A percentile compares a stretch with the other conserved stretches of the same genome.
Conservation (phyloP, 2,329 filamentous ascomycete genomes). For the Byssothecium circinans region DNA sequence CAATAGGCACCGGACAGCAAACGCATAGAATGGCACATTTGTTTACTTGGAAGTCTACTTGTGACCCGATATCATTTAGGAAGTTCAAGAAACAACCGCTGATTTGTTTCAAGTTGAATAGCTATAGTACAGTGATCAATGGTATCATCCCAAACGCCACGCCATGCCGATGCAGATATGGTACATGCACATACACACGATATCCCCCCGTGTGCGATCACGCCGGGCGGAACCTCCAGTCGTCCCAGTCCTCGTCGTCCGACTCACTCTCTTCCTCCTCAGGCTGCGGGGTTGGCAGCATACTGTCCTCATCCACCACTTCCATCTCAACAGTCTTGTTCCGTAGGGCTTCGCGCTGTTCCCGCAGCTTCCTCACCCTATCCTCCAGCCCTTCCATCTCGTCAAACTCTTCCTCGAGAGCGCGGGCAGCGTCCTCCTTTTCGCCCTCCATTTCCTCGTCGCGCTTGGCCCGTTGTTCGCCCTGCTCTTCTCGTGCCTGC, state of each 20-base stretch:
- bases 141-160: constrained; percentile 11
- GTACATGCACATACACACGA: constrained; percentile 14
- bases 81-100: too few species aligned
- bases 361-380: constrained; percentile 48
- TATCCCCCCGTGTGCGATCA: constrained; percentile 15
- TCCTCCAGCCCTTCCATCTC: constrained; percentile 54
- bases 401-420: constrained; percentile 53
- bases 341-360: constrained; percentile 50
- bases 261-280: constrained; percentile 40
- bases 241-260: constrained; percentile 42
- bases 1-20: too few species aligned
- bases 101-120: too few species aligned
- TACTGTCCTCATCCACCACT: constrained; percentile 10
- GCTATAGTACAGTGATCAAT: too few species aligned
- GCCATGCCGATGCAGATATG: constrained; percentile 23
- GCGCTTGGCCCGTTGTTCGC: constrained; percentile 43
- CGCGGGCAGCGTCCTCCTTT: constrained; percentile 50
- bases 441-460: constrained; percentile 53
- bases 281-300: constrained; percentile 7
- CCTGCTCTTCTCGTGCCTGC: constrained; percentile 48
- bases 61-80: too few species aligned
- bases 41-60: too few species aligned
- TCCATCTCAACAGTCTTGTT: constrained; percentile 18
- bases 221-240: constrained; percentile 41
- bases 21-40: too few species aligned